phyloP scores from a whole-genome alignment of 2,329 filamentous ascomycete species.

The Pseudocercospora pini-densiflorae region DNA sequence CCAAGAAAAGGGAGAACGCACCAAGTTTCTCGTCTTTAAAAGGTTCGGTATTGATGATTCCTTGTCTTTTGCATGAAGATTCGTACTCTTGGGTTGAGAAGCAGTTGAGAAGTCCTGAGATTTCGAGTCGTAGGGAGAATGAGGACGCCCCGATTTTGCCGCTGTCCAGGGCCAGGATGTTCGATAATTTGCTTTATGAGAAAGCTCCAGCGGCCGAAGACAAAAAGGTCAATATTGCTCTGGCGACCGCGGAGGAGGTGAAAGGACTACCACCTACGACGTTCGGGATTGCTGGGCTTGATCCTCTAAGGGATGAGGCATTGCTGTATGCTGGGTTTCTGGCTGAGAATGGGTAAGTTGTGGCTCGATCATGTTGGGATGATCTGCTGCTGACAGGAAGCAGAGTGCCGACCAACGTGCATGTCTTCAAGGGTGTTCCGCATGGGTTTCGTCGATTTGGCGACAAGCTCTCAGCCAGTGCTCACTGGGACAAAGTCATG shows the following conservation, averaged over 20 bases:
- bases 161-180: constrained; percentile 42
- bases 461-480: constrained; percentile 45
- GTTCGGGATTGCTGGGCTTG: constrained; percentile 53
- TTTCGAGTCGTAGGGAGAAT: constrained; percentile 54
- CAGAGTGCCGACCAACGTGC: constrained; percentile 52
- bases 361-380: background rate
- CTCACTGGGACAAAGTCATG: constrained; percentile 51
- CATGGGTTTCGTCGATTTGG: constrained; percentile 58
- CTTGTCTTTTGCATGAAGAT: constrained; percentile 46
- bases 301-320: constrained; percentile 57
- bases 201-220: constrained; percentile 37
- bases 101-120: constrained; percentile 43
- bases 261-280: constrained; percentile 50
- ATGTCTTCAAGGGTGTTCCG: constrained; percentile 58
- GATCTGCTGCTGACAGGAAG: background rate
- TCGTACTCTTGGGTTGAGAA: constrained; percentile 44
- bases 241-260: constrained; percentile 41
- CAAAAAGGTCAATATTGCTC: constrained; percentile 47
- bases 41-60: constrained; percentile 60
- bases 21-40: constrained; percentile 43
- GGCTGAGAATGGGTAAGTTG: constrained; percentile 46
- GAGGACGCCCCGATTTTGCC: constrained; percentile 57
- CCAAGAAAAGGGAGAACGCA: constrained; percentile 42
- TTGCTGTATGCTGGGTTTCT: constrained; percentile 53
- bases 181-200: constrained; percentile 15